Percentiles rank a stretch among this genome's conserved stretches.
Evolutionary conservation across 78 protist species (phyloP).

Genomic region (Polysphondylium violaceum): DNA sequence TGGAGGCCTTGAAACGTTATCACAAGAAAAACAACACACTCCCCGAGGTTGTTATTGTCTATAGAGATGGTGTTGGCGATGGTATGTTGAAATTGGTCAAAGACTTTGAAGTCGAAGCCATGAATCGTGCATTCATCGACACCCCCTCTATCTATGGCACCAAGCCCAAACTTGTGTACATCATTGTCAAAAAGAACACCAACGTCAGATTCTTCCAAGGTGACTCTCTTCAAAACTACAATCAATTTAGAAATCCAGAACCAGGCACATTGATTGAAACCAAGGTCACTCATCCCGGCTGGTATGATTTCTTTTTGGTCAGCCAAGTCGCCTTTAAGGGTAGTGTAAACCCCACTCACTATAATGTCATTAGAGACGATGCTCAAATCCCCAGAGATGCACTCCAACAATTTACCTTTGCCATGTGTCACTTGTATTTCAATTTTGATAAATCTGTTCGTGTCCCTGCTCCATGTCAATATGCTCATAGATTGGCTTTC

Average conservation of each 20-base stretch:
- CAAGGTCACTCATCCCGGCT: conserved; percentile 6
- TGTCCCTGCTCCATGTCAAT: conserved; percentile 74
- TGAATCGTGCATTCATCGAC: conserved; percentile 19
- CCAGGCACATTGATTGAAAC: conserved; percentile 55
- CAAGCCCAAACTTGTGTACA: conserved; percentile 21
- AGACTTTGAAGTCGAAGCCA: neutral
- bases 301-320: conserved; percentile 76
- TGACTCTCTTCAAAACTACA: too few species aligned
- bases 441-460: conserved; percentile 23
- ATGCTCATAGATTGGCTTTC: conserved; percentile 82
- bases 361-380: conserved; percentile 53
- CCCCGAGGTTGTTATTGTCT: conserved; percentile 74
- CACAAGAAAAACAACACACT: neutral
- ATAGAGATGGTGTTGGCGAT: conserved; percentile 87
- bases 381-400: neutral
- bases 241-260: too few species aligned
- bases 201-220: conserved; percentile 42
- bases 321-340: conserved; percentile 30
- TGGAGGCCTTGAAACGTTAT: conserved; percentile 5
- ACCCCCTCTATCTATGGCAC: neutral
- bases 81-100: conserved; percentile 62
- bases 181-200: conserved; percentile 77
- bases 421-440: conserved; percentile 16
- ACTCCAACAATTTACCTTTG: conserved; percentile 42
- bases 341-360: conserved; percentile 70